Percentiles rank a stretch among this genome's conserved stretches.
Conservation (phyloP, 164 flowering plant species). For the Stephania japonica region DNA sequence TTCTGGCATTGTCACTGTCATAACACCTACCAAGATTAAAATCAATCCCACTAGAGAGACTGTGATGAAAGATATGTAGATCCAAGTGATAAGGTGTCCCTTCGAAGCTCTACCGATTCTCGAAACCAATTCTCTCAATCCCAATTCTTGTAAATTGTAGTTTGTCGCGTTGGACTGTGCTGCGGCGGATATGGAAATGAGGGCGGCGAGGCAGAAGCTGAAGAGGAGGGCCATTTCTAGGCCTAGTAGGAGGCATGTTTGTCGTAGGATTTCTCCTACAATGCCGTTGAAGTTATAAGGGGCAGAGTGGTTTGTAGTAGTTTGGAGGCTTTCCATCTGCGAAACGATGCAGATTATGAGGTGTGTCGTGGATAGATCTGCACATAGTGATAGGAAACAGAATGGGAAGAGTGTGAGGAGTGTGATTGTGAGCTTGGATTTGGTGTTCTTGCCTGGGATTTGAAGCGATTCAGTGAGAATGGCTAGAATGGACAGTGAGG, state of each 20-base stretch:
- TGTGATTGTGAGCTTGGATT: constrained; percentile 4
- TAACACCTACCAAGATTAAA: constrained; percentile 4
- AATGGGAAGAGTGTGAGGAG: constrained; percentile 6
- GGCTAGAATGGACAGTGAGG: background rate
- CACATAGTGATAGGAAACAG: constrained; percentile 8
- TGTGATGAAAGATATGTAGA: constrained; percentile 6
- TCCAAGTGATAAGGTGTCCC: constrained; percentile 9
- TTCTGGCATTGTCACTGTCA: background rate
- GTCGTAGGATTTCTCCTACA: background rate
- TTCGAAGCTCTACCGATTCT: background rate
- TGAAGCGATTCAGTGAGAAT: background rate
- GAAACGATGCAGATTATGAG: background rate
- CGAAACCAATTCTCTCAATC: background rate
- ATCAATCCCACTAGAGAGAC: background rate
- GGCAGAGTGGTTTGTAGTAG: background rate
- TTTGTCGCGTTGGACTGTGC: background rate
- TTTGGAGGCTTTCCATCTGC: background rate
- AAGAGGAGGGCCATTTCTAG: constrained; percentile 2
- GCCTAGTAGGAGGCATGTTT: constrained; percentile 6
- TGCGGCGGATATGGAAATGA: constrained; percentile 2
- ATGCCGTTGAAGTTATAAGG: background rate
- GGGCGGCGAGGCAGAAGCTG: background rate
- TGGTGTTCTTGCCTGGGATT: background rate
- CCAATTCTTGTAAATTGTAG: background rate
- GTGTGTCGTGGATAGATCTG: constrained; percentile 6